These are phyloP conservation scores for Scorias spongiosa DNA, from an alignment of 2,329 filamentous ascomycete species.

Conservation along the genomic window DNA sequence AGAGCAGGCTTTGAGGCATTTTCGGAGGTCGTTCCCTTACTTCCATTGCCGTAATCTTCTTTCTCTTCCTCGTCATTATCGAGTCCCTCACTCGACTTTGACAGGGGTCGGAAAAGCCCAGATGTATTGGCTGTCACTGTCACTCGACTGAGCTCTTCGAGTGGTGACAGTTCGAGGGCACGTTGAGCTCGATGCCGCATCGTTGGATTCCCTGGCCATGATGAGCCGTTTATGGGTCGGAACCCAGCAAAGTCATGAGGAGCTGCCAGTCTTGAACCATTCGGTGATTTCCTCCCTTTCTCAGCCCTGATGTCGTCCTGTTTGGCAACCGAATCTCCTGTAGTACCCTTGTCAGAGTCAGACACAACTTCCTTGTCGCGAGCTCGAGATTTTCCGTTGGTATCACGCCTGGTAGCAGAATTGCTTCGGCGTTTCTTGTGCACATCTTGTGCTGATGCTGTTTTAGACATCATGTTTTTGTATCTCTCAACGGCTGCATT, in stretches of 20 bases:
- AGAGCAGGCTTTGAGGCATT: too few species aligned
- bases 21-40: too few species aligned
- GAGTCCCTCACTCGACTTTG: too few species aligned
- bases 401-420: too few species aligned
- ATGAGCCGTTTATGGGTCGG: background rate
- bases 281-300: background rate
- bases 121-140: too few species aligned
- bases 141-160: too few species aligned
- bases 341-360: background rate
- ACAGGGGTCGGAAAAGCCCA: too few species aligned
- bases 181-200: slow-evolving; percentile 16
- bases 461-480: background rate
- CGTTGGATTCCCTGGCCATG: slow-evolving; percentile 16
- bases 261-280: background rate
- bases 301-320: background rate
- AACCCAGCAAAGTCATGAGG: background rate
- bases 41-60: too few species aligned
- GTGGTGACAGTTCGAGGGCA: slow-evolving; percentile 4
- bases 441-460: background rate
- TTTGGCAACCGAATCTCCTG: background rate
- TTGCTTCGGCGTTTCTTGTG: background rate
- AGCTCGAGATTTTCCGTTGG: too few species aligned
- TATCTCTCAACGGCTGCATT: background rate
- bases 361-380: too few species aligned
- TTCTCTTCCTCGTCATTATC: too few species aligned